Conservation (phyloP, 129 eudicot genomes). For the Chrysanthemum lavandulifolium region DNA sequence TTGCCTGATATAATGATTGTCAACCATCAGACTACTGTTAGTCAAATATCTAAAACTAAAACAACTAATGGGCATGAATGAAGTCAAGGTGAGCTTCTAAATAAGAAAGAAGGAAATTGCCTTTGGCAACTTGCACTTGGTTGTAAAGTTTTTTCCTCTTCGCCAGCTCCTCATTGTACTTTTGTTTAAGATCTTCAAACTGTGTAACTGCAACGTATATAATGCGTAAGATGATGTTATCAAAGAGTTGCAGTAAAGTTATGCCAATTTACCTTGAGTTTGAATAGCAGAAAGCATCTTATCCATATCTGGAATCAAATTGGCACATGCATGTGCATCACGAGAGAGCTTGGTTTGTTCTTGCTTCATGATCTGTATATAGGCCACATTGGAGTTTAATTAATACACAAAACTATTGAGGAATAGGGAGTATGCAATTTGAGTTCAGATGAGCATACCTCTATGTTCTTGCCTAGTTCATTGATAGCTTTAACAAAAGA, state of each 20-base stretch:
- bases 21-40: constrained; percentile 17
- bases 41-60: neutral
- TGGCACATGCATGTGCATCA: constrained; percentile 39
- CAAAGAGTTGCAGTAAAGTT: neutral
- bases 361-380: constrained; percentile 40
- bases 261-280: constrained; percentile 28
- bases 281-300: constrained; percentile 37
- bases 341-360: constrained; percentile 40
- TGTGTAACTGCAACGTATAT: constrained; percentile 31
- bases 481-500: constrained; percentile 34
- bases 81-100: neutral
- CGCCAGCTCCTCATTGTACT: constrained; percentile 44
- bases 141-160: constrained; percentile 39
- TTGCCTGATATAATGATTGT: constrained; percentile 34
- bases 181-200: constrained; percentile 36
- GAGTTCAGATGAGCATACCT: constrained; percentile 21
- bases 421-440: neutral
- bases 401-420: neutral
- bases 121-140: constrained; percentile 46
- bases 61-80: neutral
- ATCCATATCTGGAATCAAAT: constrained; percentile 34
- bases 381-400: neutral
- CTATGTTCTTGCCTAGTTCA: constrained; percentile 32
- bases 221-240: neutral
- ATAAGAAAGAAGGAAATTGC: constrained; percentile 20